phyloP scores from a whole-genome alignment of 306 rosid species.

The Corylus avellana region DNA sequence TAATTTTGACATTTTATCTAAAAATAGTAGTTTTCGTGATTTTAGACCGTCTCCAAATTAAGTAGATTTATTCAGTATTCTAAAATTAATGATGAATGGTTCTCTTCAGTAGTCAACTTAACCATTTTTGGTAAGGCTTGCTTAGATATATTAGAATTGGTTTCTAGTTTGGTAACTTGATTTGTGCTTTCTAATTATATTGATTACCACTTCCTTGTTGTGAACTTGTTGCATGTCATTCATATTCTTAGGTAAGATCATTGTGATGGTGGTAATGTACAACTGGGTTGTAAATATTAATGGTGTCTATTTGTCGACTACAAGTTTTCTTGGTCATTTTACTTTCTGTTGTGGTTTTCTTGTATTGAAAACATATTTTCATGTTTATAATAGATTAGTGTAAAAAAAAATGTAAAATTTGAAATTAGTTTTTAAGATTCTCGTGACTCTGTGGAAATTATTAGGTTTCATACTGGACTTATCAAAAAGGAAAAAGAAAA shows the following conservation, averaged over 20 bases:
- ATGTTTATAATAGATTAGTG: background rate
- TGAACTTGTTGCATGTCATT: background rate
- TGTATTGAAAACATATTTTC: background rate
- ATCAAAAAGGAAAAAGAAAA: background rate
- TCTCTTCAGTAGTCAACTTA: background rate
- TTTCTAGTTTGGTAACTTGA: background rate
- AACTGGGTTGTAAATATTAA: background rate
- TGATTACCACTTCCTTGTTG: background rate
- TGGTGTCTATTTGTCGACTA: background rate
- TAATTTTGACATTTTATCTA: too few relatives aligned
- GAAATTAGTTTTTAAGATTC: background rate
- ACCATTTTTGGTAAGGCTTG: background rate
- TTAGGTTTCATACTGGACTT: background rate
- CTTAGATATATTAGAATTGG: background rate
- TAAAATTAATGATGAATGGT: background rate
- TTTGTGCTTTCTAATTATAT: background rate
- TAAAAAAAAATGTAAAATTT: background rate
- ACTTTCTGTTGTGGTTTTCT: background rate
- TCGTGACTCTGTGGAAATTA: background rate
- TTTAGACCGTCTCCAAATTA: too few relatives aligned
- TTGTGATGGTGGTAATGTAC: background rate
- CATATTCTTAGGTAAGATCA: background rate
- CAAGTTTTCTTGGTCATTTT: background rate
- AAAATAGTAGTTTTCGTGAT: background rate
- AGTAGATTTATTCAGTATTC: too few relatives aligned